A percentile compares a stretch with the other conserved stretches of the same genome.
Evolutionary conservation across 2,329 filamentous ascomycete species (phyloP).

Genomic region (Cercospora brassicicola): DNA sequence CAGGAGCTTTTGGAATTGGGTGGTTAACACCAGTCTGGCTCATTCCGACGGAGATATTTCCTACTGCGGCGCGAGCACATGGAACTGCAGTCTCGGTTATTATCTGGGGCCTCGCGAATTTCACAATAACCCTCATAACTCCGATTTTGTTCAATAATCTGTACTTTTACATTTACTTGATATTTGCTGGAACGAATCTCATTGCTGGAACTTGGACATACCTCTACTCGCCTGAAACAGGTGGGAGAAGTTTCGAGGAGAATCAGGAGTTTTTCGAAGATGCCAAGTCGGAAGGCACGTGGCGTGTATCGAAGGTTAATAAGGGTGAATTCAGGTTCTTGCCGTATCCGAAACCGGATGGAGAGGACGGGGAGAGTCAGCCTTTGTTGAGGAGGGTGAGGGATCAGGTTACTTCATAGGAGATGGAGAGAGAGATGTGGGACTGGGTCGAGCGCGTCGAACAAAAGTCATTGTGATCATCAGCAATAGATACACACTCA

Average conservation of each 20-base stretch:
- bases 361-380: constrained; percentile 47
- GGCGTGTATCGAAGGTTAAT: constrained; percentile 56
- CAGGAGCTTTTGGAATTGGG: constrained; percentile 60
- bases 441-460: background rate
- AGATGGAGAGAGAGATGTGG: background rate
- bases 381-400: constrained; percentile 48
- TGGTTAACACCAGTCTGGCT: constrained; percentile 63
- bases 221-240: constrained; percentile 55
- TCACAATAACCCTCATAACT: constrained; percentile 58
- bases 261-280: constrained; percentile 60
- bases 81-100: constrained; percentile 57
- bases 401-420: constrained; percentile 40
- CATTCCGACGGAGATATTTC: constrained; percentile 60
- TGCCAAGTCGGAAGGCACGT: constrained; percentile 53
- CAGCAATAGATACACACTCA: background rate
- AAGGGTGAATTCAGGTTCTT: constrained; percentile 53
- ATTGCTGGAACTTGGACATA: constrained; percentile 59
- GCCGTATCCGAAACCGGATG: constrained; percentile 44
- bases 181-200: constrained; percentile 57
- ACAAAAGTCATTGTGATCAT: background rate
- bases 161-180: constrained; percentile 58
- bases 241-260: constrained; percentile 60
- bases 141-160: constrained; percentile 62
- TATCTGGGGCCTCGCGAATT: constrained; percentile 60
- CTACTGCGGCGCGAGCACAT: constrained; percentile 56